Evolutionary conservation across 1,284 basidiomycete species (phyloP).

Genomic region (Cutaneotrichosporon sp.): DNA sequence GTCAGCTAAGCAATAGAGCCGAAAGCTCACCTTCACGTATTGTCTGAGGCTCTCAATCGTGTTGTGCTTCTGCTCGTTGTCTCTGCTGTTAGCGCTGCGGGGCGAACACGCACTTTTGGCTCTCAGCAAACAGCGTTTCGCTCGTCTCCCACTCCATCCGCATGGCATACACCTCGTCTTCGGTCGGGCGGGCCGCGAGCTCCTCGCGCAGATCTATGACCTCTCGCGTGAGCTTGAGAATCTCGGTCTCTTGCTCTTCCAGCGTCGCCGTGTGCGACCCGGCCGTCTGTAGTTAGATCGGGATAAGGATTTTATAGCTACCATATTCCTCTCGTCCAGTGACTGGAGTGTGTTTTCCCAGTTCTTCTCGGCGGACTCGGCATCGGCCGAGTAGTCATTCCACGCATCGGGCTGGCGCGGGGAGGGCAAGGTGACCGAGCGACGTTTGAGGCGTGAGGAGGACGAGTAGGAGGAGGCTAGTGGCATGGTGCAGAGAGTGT

Average conservation of each 20-base stretch:
- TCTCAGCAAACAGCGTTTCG: slow-evolving; percentile 35
- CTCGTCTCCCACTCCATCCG: slow-evolving; percentile 30
- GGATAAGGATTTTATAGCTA: not conserved
- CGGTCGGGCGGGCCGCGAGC: slow-evolving; percentile 16
- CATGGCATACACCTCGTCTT: slow-evolving; percentile 23
- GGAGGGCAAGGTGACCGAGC: not conserved
- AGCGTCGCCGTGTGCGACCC: not conserved
- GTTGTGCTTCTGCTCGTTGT: slow-evolving; percentile 41
- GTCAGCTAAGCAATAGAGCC: not conserved
- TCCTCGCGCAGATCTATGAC: slow-evolving; percentile 13
- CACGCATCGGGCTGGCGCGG: not conserved
- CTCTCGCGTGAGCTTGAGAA: slow-evolving; percentile 15
- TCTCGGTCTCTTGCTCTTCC: slow-evolving; percentile 2
- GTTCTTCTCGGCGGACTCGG: not conserved
- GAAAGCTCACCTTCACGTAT: slow-evolving; percentile 36
- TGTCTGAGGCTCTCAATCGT: slow-evolving; percentile 35
- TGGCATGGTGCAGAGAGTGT: not conserved
- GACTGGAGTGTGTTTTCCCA: slow-evolving; percentile 3
- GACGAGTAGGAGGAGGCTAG: not conserved
- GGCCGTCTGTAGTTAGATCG: not conserved
- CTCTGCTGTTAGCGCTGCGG: slow-evolving; percentile 23
- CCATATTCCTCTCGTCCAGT: not conserved
- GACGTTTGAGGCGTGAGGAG: not conserved
- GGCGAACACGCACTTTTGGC: slow-evolving; percentile 30
- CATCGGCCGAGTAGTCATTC: slow-evolving; percentile 1